phyloP scores from a whole-genome alignment of 1,284 basidiomycete genomes.

The Fomitopsis betulina region DNA sequence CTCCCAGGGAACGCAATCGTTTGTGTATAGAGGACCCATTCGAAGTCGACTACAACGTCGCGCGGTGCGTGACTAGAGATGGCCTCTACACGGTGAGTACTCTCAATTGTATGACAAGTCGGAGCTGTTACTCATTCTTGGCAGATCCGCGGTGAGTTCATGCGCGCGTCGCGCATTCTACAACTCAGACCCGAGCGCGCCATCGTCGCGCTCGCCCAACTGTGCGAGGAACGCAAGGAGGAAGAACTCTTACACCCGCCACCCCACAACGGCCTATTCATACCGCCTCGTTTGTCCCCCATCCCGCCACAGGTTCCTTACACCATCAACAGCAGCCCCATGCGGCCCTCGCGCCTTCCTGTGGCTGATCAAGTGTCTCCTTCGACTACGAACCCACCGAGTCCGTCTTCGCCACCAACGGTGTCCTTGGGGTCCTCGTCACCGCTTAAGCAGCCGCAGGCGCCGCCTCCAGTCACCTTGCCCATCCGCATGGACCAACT shows the following conservation, averaged over 20 bases:
- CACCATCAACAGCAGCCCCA: conserved; percentile 55
- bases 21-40: conserved; percentile 98
- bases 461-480: conserved; percentile 20
- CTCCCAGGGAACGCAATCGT: conserved; percentile 81
- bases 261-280: conserved; percentile 44
- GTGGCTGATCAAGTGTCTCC: conserved; percentile 45
- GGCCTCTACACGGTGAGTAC: conserved; percentile 84
- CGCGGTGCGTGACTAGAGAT: conserved; percentile 94
- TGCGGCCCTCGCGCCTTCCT: conserved; percentile 42
- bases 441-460: not conserved
- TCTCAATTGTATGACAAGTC: not conserved
- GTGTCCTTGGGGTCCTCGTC: conserved; percentile 22
- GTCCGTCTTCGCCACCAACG: conserved; percentile 14
- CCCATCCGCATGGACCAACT: conserved; percentile 33
- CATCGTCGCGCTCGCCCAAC: conserved; percentile 73
- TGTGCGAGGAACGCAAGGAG: conserved; percentile 76
- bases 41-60: conserved; percentile 92
- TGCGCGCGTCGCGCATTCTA: conserved; percentile 89
- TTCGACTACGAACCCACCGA: conserved; percentile 17
- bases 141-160: conserved; percentile 97
- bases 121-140: not conserved
- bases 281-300: conserved; percentile 48
- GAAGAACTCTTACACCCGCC: conserved; percentile 47
- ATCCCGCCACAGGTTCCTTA: conserved; percentile 67
- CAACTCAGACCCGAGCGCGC: conserved; percentile 77